phyloP scores from a whole-genome alignment of 306 rosid species.

The Styphnolobium japonicum region DNA sequence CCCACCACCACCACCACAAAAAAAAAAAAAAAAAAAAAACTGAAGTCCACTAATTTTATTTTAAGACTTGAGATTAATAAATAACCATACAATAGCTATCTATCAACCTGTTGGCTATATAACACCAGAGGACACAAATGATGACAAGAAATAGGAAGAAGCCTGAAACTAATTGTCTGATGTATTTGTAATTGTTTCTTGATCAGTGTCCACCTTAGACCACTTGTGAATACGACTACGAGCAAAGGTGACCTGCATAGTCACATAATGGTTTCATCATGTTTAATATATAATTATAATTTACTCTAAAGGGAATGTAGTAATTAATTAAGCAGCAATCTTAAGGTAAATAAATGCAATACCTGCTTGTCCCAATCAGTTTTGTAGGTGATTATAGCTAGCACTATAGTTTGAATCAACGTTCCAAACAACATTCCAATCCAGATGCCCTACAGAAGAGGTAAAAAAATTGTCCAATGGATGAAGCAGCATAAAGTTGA shows the following conservation, averaged over 20 bases:
- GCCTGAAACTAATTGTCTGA: background rate
- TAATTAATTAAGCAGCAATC: background rate
- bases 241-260: slow-evolving; percentile 36
- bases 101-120: background rate
- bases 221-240: slow-evolving; percentile 35
- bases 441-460: slow-evolving; percentile 51
- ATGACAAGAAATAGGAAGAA: background rate
- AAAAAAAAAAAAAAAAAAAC: too few relatives aligned
- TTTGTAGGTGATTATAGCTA: slow-evolving; percentile 42
- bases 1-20: too few relatives aligned
- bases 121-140: background rate
- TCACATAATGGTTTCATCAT: background rate
- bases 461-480: background rate
- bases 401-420: slow-evolving; percentile 53
- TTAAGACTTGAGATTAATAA: background rate
- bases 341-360: background rate
- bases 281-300: background rate
- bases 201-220: slow-evolving; percentile 16
- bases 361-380: slow-evolving; percentile 72
- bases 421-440: slow-evolving; percentile 74
- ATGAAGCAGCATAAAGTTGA: background rate
- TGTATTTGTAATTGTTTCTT: slow-evolving; percentile 6
- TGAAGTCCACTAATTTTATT: background rate
- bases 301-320: background rate
- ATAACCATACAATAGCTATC: background rate